Evolutionary conservation across 345 rosid genomes (phyloP).

Genomic region (Laguncularia racemosa): DNA sequence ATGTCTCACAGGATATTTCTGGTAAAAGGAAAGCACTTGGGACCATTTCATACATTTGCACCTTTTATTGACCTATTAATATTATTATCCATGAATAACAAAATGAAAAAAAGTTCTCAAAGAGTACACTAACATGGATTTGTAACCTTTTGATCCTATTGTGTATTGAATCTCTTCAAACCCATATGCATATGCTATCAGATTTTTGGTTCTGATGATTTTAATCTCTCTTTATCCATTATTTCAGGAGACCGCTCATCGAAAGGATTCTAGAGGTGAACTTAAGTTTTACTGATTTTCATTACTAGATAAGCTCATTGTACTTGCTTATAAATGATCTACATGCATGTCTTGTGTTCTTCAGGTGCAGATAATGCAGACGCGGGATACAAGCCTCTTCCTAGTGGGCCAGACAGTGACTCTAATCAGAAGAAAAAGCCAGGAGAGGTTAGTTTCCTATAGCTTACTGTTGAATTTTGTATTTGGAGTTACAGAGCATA

Average conservation of each 20-base stretch:
- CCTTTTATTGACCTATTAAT: too few species aligned
- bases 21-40: too few species aligned
- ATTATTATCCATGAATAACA: too few species aligned
- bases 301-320: background rate
- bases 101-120: too few species aligned
- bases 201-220: background rate
- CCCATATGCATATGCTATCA: background rate
- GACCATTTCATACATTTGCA: too few species aligned
- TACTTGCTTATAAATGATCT: background rate
- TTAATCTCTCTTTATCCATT: conserved; percentile 4
- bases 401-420: conserved; percentile 30
- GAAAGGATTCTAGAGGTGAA: conserved; percentile 41
- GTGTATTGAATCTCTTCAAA: too few species aligned
- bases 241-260: conserved; percentile 53
- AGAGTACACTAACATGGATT: too few species aligned
- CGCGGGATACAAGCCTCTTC: conserved; percentile 58
- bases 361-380: conserved; percentile 32
- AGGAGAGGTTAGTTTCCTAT: conserved; percentile 24
- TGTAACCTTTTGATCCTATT: too few species aligned
- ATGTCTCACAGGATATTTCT: too few species aligned
- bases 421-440: conserved; percentile 8
- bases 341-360: background rate
- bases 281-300: conserved; percentile 5
- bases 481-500: background rate
- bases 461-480: background rate